These are phyloP conservation scores for Verbena officinalis DNA, from an alignment of 257 asterid genomes.

Conservation along the genomic window DNA sequence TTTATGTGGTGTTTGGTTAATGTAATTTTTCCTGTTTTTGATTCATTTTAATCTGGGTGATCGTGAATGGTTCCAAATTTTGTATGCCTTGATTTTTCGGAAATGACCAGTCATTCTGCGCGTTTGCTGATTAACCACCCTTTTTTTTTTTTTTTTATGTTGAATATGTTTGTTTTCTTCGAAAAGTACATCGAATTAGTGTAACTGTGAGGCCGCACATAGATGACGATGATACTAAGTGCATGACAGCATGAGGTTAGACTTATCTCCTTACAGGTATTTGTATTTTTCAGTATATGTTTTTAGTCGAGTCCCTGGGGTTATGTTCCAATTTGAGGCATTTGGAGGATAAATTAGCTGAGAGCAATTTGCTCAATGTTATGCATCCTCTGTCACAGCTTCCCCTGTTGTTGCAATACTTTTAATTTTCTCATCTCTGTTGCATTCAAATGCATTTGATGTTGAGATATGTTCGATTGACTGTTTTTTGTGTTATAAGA, in stretches of 20 bases:
- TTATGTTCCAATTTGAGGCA: neutral
- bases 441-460: conserved; percentile 1
- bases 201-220: neutral
- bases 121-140: neutral
- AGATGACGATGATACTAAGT: neutral
- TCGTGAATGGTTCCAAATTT: neutral
- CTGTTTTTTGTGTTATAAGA: neutral
- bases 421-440: neutral
- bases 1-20: neutral
- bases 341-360: neutral
- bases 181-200: neutral
- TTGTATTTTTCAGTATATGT: neutral
- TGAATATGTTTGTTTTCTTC: neutral
- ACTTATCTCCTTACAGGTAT: neutral
- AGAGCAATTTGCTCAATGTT: neutral
- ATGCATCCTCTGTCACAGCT: neutral
- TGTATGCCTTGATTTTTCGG: neutral
- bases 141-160: neutral
- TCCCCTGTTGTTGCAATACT: neutral
- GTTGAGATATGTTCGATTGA: neutral
- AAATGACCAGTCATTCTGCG: neutral
- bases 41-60: neutral
- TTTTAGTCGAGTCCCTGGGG: neutral
- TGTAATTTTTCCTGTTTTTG: neutral
- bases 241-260: neutral